phyloP scores from a whole-genome alignment of 352 stramenopile genomes.

The Globisporangium megalacanthum region DNA sequence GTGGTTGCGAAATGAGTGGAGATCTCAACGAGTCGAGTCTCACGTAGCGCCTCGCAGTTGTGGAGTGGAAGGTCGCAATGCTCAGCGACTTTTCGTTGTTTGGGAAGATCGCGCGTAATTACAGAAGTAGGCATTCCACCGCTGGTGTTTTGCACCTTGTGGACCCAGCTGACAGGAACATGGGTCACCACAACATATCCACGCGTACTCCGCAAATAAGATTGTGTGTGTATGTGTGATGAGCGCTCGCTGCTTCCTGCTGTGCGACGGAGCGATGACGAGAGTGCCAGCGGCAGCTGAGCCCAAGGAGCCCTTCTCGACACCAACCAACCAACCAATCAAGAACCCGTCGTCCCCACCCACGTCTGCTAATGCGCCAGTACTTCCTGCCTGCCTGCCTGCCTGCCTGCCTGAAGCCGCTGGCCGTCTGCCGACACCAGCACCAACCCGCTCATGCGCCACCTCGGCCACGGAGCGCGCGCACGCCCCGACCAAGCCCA shows the following conservation, averaged over 20 bases:
- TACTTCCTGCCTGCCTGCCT: background rate
- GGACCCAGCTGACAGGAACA: background rate
- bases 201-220: slow-evolving; percentile 6
- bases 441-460: slow-evolving; percentile 44
- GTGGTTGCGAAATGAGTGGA: slow-evolving; percentile 20
- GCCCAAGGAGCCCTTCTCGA: too few species aligned
- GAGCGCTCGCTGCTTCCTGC: background rate
- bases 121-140: too few species aligned
- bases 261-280: background rate
- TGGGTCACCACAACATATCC: background rate
- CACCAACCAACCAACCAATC: too few species aligned
- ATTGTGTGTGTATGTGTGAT: slow-evolving; percentile 4
- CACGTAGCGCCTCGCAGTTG: background rate
- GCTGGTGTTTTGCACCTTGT: too few species aligned
- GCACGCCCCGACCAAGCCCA: slow-evolving; percentile 71
- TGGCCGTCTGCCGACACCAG: background rate
- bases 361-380: background rate
- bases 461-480: slow-evolving; percentile 71
- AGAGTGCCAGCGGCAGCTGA: background rate
- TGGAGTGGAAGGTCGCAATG: background rate
- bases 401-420: background rate
- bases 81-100: slow-evolving; percentile 4
- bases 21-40: background rate
- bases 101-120: background rate
- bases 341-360: background rate